Percentiles rank a stretch among this genome's conserved stretches.
phyloP scores from a whole-genome alignment of 805 yeast genomes.

The Candida fluviatilis region DNA sequence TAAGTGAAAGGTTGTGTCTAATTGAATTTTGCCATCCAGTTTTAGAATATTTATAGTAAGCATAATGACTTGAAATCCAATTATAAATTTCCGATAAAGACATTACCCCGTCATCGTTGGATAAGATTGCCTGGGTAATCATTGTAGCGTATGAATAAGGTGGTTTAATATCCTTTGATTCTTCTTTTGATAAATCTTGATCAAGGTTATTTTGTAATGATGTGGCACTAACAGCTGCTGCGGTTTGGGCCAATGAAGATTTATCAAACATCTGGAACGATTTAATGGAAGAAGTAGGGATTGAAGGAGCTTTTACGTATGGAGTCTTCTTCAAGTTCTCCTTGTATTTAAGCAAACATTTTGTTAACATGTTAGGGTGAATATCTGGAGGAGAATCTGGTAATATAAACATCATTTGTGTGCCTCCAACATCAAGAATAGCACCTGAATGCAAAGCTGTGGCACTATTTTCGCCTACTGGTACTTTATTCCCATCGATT shows the following conservation, averaged over 20 bases:
- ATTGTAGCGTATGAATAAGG: conserved; percentile 96
- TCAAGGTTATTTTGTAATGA: conserved; percentile 43
- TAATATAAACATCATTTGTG: conserved; percentile 97
- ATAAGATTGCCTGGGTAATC: conserved; percentile 95
- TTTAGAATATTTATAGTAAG: conserved; percentile 86
- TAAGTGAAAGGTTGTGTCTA: conserved; percentile 88
- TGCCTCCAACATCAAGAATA: conserved; percentile 90
- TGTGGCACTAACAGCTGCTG: conserved; percentile 35
- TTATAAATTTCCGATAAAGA: conserved; percentile 88
- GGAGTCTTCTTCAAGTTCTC: conserved; percentile 11
- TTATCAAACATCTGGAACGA: conserved; percentile 56
- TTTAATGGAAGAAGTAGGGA: conserved; percentile 20
- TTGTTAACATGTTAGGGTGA: conserved; percentile 43
- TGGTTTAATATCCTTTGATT: conserved; percentile 89
- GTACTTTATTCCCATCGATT: conserved; percentile 65
- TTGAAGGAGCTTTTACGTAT: conserved; percentile 12
- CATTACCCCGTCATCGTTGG: conserved; percentile 82
- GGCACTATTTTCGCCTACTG: conserved; percentile 45
- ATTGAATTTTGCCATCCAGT: conserved; percentile 99
- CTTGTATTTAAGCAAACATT: conserved; percentile 32
- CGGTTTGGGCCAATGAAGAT: conserved; percentile 33
- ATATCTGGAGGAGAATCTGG: conserved; percentile 84
- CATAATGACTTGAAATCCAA: conserved; percentile 84
- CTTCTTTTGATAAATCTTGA: conserved; percentile 80
- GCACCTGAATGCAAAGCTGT: conserved; percentile 80